Evolutionary conservation across 192 early-diverging fungal species (phyloP), one percentile per base, ranked within the genome.

Genomic region (Kickxella alabastrina): DNA sequence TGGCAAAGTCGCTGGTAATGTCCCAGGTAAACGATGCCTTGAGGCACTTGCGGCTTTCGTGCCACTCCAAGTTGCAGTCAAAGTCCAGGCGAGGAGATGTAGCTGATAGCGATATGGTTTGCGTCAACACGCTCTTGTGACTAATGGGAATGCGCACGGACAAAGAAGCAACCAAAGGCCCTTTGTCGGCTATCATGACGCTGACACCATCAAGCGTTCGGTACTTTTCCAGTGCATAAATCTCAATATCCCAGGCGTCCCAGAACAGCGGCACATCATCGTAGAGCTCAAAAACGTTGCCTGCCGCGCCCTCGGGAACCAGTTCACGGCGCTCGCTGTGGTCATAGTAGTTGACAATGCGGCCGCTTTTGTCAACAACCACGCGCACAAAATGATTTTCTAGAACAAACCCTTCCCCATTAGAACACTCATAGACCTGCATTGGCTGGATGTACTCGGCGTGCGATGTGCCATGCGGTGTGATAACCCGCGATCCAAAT

Each of bases 11-110:
- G 38, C 82, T 79, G 32, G 51, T 46, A 19, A 98, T 85, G 49
- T 93, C 86, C 71, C 90, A 82, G 4, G 88, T 83, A 59, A 96
- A 96, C 48, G 95, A 90, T 0, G 92, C 92, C 82, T 98, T 98
- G 52, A 95, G 69, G 43, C 90, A 80, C 60, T 85, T 79, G 43
- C 90, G 78, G 60, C 84, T 91, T 61, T 98, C 95, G 48, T 94
- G 67, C 95, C 95, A 98, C 25, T 90, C 83, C 8, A 92, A 86
- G 21, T 83, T 72, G 49, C 79, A 94, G 23, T 91, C 88, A 79
- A 96, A 98, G 53, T 92, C 92, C 7, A 97, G 58, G 8, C 83
- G 74, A 13, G 65, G 76, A n/a, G 90, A 90, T 1, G 57, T 56
- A 0, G 90, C 86, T 1, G 78, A 80, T 10, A 98, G 55, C 15